Evolutionary conservation across 305 asterid genomes (phyloP).

Genomic region (Striga hermonthica): DNA sequence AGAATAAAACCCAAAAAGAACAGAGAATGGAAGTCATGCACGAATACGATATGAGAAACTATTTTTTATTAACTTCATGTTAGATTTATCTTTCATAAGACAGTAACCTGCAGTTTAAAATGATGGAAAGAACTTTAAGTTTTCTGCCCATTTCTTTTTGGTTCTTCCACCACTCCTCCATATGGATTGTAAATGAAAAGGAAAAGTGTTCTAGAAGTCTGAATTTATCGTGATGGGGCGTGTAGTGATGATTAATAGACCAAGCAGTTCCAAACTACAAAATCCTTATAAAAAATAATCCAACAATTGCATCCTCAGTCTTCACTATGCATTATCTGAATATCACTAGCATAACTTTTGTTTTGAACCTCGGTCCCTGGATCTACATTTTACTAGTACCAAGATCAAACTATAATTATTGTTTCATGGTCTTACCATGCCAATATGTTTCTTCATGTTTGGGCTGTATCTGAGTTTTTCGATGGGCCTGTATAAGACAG

Average conservation of each 20-base stretch:
- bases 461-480: slow-evolving; percentile 81
- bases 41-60: neutral
- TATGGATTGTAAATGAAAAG: neutral
- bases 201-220: neutral
- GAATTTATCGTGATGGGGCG: neutral
- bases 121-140: neutral
- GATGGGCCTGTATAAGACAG: slow-evolving; percentile 63
- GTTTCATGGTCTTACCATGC: slow-evolving; percentile 64
- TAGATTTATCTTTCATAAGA: neutral
- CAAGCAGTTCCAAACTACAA: neutral
- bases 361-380: slow-evolving; percentile 10
- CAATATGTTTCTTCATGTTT: slow-evolving; percentile 91
- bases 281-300: neutral
- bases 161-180: slow-evolving; percentile 1
- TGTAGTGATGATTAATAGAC: neutral
- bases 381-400: slow-evolving; percentile 6
- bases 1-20: neutral
- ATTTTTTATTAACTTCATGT: neutral
- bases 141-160: neutral
- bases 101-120: neutral
- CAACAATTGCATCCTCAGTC: slow-evolving; percentile 6
- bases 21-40: neutral
- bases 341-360: slow-evolving; percentile 5
- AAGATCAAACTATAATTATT: slow-evolving; percentile 21
- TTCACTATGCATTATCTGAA: slow-evolving; percentile 7